These are phyloP conservation scores for Candida tunisiensis DNA, from an alignment of 1,139 yeast genomes.

Conservation along the genomic window DNA sequence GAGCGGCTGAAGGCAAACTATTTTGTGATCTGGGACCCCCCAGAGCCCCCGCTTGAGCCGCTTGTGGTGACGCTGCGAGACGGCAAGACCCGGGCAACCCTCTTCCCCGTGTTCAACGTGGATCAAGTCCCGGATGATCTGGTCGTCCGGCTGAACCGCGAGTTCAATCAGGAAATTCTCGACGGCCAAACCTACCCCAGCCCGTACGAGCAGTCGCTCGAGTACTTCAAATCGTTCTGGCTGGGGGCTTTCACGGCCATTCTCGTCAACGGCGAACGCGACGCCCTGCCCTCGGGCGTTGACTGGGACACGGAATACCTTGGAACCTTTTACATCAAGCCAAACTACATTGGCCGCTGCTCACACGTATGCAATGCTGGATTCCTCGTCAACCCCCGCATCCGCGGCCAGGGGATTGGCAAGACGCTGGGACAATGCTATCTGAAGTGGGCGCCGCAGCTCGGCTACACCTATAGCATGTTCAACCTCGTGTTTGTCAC, in stretches of 20 bases:
- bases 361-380: slow-evolving; percentile 75
- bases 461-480: slow-evolving; percentile 67
- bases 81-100: slow-evolving; percentile 32
- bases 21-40: too few species aligned
- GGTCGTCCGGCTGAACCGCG: slow-evolving; percentile 57
- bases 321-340: slow-evolving; percentile 62
- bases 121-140: slow-evolving; percentile 47
- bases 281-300: slow-evolving; percentile 5
- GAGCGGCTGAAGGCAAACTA: too few species aligned
- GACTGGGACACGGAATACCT: slow-evolving; percentile 31
- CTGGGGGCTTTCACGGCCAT: slow-evolving; percentile 51
- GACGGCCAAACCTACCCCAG: slow-evolving; percentile 72
- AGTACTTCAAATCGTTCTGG: slow-evolving; percentile 59
- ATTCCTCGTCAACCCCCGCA: slow-evolving; percentile 38
- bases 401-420: slow-evolving; percentile 46
- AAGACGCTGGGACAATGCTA: slow-evolving; percentile 42
- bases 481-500: slow-evolving; percentile 68
- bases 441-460: slow-evolving; percentile 44
- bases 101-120: slow-evolving; percentile 51
- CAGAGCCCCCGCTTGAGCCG: too few species aligned
- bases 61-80: background rate
- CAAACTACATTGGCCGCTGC: slow-evolving; percentile 60
- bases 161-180: slow-evolving; percentile 71
- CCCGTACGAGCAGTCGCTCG: slow-evolving; percentile 34
- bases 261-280: slow-evolving; percentile 18